phyloP scores from a whole-genome alignment of 2,329 filamentous ascomycete genomes.

The Ophiostoma triangulosporum region DNA sequence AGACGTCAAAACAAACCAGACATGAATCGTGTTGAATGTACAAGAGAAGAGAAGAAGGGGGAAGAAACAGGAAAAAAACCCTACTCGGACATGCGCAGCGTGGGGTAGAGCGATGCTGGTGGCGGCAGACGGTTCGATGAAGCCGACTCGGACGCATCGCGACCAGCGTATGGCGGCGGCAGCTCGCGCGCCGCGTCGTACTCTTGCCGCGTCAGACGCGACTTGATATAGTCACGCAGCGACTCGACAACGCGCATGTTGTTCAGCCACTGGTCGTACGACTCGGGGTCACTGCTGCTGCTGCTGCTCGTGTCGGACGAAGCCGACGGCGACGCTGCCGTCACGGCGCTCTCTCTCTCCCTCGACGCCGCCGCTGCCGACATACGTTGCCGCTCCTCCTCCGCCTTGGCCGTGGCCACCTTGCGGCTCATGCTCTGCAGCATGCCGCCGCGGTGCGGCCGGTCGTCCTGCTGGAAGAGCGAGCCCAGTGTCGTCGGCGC shows the following conservation, averaged over 20 bases:
- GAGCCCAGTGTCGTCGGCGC: slow-evolving; percentile 59
- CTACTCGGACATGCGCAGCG: slow-evolving; percentile 11
- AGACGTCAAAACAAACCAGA: neutral
- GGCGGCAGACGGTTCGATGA: slow-evolving; percentile 15
- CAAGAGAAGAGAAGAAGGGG: neutral
- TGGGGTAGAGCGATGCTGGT: slow-evolving; percentile 11
- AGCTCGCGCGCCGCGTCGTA: slow-evolving; percentile 25
- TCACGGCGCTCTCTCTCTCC: slow-evolving; percentile 20
- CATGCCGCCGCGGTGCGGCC: slow-evolving; percentile 52
- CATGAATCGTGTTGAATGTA: slow-evolving; percentile 2
- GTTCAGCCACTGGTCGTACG: slow-evolving; percentile 51
- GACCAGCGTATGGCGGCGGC: neutral
- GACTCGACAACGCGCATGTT: slow-evolving; percentile 52
- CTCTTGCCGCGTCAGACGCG: slow-evolving; percentile 42
- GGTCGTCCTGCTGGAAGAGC: slow-evolving; percentile 48
- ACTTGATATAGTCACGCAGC: slow-evolving; percentile 42
- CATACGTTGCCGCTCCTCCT: slow-evolving; percentile 14
- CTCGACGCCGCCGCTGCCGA: too few relatives aligned
- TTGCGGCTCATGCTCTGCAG: slow-evolving; percentile 43
- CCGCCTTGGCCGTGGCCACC: slow-evolving; percentile 16
- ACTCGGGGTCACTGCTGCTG: slow-evolving; percentile 37
- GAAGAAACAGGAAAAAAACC: neutral
- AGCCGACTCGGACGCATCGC: slow-evolving; percentile 17
- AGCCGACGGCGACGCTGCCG: slow-evolving; percentile 39
- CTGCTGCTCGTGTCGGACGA: slow-evolving; percentile 40